Evolutionary conservation across 2,329 filamentous ascomycete species (phyloP).

Genomic region (Hypoxylon sp.): DNA sequence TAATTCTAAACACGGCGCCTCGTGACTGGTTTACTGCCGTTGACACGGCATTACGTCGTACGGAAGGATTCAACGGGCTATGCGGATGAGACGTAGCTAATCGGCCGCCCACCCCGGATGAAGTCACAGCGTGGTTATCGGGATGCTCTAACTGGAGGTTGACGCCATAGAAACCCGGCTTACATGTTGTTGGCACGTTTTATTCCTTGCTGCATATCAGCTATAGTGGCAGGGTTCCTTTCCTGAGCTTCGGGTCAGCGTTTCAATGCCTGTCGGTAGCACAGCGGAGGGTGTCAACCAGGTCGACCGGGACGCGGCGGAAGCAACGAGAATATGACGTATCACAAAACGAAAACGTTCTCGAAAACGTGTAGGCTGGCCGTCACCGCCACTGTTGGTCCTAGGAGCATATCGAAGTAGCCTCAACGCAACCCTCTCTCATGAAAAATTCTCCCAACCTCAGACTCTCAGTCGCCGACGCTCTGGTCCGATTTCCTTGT

Average conservation of each 20-base stretch:
- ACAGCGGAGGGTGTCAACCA: slow-evolving; percentile 1
- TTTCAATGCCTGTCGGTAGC: slow-evolving; percentile 14
- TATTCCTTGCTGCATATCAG: slow-evolving; percentile 21
- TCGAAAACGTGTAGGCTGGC: neutral
- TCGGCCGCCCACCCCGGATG: slow-evolving; percentile 2
- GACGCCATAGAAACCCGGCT: slow-evolving; percentile 16
- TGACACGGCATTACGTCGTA: neutral
- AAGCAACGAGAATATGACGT: neutral
- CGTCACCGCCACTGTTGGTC: slow-evolving; percentile 26
- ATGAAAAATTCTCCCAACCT: slow-evolving; percentile 1
- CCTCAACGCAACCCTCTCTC: neutral
- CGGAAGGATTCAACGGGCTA: neutral
- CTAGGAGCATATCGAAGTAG: neutral
- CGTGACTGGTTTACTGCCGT: neutral
- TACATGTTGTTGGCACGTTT: slow-evolving; percentile 18
- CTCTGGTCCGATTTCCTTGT: slow-evolving; percentile 25
- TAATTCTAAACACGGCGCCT: neutral
- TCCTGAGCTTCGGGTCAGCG: slow-evolving; percentile 21
- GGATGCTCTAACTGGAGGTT: slow-evolving; percentile 6
- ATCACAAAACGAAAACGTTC: neutral
- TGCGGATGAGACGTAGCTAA: slow-evolving; percentile 12
- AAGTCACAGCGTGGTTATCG: slow-evolving; percentile 1
- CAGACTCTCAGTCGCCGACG: neutral
- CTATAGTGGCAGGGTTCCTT: slow-evolving; percentile 24
- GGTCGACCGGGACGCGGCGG: slow-evolving; percentile 9